Conservation (phyloP, 768 basidiomycete genomes). For the Butyriboletus loyo region DNA sequence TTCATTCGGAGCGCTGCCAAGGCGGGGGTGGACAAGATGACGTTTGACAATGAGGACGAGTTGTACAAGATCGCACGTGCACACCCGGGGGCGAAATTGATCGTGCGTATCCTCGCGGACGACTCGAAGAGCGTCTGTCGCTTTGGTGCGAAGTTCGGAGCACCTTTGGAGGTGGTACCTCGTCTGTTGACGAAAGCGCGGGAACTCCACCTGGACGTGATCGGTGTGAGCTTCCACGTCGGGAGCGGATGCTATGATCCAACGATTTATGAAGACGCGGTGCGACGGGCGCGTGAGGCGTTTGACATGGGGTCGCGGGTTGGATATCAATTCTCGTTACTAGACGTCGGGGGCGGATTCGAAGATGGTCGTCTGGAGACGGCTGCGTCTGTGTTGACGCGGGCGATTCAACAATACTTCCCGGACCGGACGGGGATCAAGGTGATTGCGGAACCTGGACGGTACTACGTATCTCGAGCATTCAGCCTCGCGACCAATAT, state of each 20-base stretch:
- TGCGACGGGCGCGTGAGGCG: constrained; percentile 73
- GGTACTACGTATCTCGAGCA: constrained; percentile 90
- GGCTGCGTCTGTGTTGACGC: constrained; percentile 66
- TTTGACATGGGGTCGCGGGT: constrained; percentile 84
- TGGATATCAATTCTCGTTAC: constrained; percentile 78
- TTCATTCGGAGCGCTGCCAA: constrained; percentile 86
- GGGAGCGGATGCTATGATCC: constrained; percentile 97
- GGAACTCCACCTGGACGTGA: constrained; percentile 77
- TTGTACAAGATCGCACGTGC: constrained; percentile 85
- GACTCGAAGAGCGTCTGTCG: constrained; percentile 93
- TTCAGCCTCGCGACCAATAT: constrained; percentile 92
- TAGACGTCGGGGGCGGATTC: constrained; percentile 97
- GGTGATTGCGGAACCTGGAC: constrained; percentile 93
- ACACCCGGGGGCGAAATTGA: constrained; percentile 79
- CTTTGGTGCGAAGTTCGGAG: constrained; percentile 96
- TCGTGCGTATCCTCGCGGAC: constrained; percentile 96
- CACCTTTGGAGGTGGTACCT: constrained; percentile 77
- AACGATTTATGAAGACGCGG: constrained; percentile 83
- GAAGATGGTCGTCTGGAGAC: constrained; percentile 83
- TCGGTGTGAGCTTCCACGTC: constrained; percentile 97
- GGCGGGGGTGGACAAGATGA: constrained; percentile 86
- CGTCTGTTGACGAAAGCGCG: constrained; percentile 75
- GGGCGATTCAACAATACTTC: constrained; percentile 76
- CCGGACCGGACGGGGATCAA: constrained; percentile 64
- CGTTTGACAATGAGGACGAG: constrained; percentile 97